Percentiles rank a stretch among this genome's conserved stretches.
Evolutionary conservation across 2,329 filamentous ascomycete genomes (phyloP).

Genomic region (Trichoderma koningii): DNA sequence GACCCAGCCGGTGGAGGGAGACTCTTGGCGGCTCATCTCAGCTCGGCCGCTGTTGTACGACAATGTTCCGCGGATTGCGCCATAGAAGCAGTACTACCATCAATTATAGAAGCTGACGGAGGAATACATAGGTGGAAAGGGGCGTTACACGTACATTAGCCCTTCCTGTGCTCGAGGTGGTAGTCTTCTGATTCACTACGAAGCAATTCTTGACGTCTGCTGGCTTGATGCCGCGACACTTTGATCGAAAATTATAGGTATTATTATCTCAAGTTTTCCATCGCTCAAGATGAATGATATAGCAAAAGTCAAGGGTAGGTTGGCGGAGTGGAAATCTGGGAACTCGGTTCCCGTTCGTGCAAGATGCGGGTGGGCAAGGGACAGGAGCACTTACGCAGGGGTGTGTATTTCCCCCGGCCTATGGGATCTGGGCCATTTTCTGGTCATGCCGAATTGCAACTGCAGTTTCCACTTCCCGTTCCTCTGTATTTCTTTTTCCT

Average conservation of each 20-base stretch:
- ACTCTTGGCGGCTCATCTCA: slow-evolving; percentile 1
- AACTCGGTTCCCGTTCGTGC: background rate
- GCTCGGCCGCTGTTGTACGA: background rate
- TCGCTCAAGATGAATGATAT: background rate
- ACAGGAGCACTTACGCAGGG: background rate
- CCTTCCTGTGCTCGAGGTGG: background rate
- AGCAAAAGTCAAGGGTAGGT: background rate
- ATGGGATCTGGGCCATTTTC: background rate
- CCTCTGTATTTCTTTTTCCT: background rate
- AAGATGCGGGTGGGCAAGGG: background rate
- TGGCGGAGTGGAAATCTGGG: background rate
- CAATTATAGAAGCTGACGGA: background rate
- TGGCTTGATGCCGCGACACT: no score
- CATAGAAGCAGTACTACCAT: background rate
- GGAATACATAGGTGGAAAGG: background rate
- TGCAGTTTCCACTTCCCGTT: background rate
- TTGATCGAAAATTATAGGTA: no score
- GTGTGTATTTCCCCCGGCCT: background rate
- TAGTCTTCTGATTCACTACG: background rate
- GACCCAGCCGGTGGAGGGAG: background rate
- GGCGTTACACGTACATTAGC: background rate
- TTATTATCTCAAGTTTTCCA: no score
- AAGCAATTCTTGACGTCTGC: background rate
- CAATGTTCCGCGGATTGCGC: background rate
- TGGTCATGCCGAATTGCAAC: background rate